Conservation (phyloP, 208 protist genomes). For the Leishmania arabica region DNA sequence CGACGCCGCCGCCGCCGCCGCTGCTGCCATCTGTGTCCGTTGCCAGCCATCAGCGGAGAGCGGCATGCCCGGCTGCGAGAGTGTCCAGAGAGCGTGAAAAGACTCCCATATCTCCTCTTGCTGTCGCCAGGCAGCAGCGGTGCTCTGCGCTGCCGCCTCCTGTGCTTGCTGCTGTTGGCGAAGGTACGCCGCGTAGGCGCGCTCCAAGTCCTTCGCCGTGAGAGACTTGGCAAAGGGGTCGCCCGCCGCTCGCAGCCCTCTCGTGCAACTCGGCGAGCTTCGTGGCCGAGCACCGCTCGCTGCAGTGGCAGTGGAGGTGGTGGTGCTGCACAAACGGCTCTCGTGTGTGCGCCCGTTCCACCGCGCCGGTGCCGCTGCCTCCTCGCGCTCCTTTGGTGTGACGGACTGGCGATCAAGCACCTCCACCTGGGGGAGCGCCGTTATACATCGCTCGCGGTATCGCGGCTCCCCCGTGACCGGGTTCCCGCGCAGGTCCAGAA, state of each 20-base stretch:
- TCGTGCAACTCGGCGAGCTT: not conserved
- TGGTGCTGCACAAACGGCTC: not conserved
- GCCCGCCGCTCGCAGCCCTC: not conserved
- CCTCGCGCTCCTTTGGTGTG: constrained; percentile 52
- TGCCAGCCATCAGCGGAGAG: constrained; percentile 51
- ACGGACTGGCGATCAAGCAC: constrained; percentile 67
- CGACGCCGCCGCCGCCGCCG: constrained; percentile 6
- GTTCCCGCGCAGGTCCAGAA: constrained; percentile 73
- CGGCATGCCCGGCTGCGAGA: constrained; percentile 63
- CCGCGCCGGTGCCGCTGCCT: constrained; percentile 8
- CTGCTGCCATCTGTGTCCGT: constrained; percentile 1
- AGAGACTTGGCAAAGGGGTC: constrained; percentile 24
- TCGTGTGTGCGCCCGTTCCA: not conserved
- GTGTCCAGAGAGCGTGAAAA: constrained; percentile 65
- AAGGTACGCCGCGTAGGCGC: constrained; percentile 22
- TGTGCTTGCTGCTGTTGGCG: constrained; percentile 13
- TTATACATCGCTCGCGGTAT: constrained; percentile 70
- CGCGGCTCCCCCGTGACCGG: constrained; percentile 58
- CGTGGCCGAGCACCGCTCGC: not conserved
- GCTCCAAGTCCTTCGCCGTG: constrained; percentile 39
- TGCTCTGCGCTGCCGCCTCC: constrained; percentile 13
- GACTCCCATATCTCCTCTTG: constrained; percentile 32
- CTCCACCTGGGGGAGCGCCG: constrained; percentile 60
- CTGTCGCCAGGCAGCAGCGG: constrained; percentile 11
- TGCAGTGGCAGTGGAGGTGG: constrained; percentile 2